phyloP scores from a whole-genome alignment of 257 asterid species.

The Plectranthus barbatus region DNA sequence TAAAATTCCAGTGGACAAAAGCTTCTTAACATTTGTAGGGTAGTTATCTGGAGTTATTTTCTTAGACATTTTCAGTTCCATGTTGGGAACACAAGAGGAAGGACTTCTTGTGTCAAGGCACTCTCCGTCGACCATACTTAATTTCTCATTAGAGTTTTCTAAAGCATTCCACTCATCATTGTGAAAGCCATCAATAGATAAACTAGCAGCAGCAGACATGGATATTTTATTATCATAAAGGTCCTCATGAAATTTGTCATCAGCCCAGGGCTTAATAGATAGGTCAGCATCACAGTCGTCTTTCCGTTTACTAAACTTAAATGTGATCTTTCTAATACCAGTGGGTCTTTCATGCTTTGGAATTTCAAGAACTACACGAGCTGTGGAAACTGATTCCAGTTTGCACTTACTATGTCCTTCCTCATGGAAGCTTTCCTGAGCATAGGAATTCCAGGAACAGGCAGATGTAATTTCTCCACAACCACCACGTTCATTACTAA shows the following conservation, averaged over 20 bases:
- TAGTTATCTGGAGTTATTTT: slow-evolving; percentile 55
- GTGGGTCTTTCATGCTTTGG: slow-evolving; percentile 87
- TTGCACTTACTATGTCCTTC: slow-evolving; percentile 45
- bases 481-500: slow-evolving; percentile 41
- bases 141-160: slow-evolving; percentile 27
- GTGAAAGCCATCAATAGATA: slow-evolving; percentile 24
- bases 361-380: slow-evolving; percentile 84
- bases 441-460: slow-evolving; percentile 38
- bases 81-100: slow-evolving; percentile 29
- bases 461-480: slow-evolving; percentile 73
- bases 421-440: slow-evolving; percentile 43
- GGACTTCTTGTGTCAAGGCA: slow-evolving; percentile 32
- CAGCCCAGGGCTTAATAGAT: slow-evolving; percentile 30
- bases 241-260: slow-evolving; percentile 28
- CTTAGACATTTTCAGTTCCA: slow-evolving; percentile 73
- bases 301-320: slow-evolving; percentile 83
- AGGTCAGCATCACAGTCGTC: slow-evolving; percentile 30
- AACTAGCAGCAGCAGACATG: slow-evolving; percentile 26
- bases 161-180: slow-evolving; percentile 28
- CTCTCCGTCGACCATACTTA: slow-evolving; percentile 23
- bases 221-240: slow-evolving; percentile 32
- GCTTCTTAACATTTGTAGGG: slow-evolving; percentile 83
- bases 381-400: slow-evolving; percentile 35
- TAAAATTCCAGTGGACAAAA: slow-evolving; percentile 71
- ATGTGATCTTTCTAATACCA: slow-evolving; percentile 86